These are phyloP conservation scores for Lactarius trivialis DNA, from an alignment of 768 basidiomycete species.

Conservation along the genomic window DNA sequence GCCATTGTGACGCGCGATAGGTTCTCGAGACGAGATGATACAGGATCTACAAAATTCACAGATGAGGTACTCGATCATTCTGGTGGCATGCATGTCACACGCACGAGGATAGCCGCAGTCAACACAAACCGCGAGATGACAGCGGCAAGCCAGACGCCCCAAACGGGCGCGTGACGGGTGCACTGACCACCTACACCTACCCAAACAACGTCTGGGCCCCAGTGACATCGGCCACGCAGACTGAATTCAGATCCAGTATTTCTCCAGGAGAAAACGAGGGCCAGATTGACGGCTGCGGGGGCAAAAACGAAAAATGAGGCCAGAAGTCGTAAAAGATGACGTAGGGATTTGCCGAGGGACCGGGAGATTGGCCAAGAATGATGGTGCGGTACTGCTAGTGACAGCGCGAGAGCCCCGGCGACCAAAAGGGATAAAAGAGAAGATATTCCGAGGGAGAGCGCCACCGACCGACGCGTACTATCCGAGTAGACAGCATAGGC, in stretches of 20 bases:
- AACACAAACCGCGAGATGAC: constrained; percentile 47
- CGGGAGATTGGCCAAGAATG: constrained; percentile 29
- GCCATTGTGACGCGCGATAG: neutral
- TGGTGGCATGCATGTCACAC: constrained; percentile 29
- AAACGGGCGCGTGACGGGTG: constrained; percentile 32
- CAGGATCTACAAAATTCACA: neutral
- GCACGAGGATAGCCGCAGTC: constrained; percentile 48
- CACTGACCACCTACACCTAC: constrained; percentile 33
- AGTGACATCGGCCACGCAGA: constrained; percentile 42
- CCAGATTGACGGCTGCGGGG: constrained; percentile 51
- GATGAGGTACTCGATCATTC: neutral
- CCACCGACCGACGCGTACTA: constrained; percentile 35
- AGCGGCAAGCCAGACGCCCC: constrained; percentile 50
- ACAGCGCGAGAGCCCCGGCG: constrained; percentile 22
- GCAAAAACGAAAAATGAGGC: constrained; percentile 38
- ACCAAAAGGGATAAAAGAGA: constrained; percentile 35
- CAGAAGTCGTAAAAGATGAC: constrained; percentile 39
- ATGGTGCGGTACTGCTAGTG: constrained; percentile 34
- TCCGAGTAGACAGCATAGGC: constrained; percentile 44
- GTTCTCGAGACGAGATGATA: constrained; percentile 1
- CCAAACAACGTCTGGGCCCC: constrained; percentile 68
- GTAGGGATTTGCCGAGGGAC: constrained; percentile 30
- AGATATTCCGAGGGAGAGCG: constrained; percentile 45
- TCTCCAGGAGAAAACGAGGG: constrained; percentile 49
- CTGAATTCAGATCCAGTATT: constrained; percentile 35